Conservation (phyloP, 2,329 filamentous ascomycete species). For the Penicillium palitans region DNA sequence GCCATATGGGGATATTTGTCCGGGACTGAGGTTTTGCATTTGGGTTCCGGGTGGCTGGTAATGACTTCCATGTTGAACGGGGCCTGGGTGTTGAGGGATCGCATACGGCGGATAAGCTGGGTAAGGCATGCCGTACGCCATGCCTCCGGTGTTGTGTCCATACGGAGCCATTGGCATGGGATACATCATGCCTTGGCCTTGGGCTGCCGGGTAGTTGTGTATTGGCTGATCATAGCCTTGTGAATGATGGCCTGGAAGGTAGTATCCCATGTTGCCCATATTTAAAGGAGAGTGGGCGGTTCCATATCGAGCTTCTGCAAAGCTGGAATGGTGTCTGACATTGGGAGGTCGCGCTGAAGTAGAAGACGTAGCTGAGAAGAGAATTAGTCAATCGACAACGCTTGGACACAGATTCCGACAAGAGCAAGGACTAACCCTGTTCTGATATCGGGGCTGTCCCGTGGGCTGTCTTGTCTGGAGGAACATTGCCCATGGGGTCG, state of each 20-base stretch:
- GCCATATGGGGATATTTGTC: conserved; percentile 26
- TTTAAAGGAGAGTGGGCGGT: conserved; percentile 23
- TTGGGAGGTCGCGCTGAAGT: conserved; percentile 20
- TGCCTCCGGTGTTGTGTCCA: conserved; percentile 18
- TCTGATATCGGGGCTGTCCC: conserved; percentile 13
- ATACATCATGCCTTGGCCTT: conserved; percentile 33
- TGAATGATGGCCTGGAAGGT: conserved; percentile 29
- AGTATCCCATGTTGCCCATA: conserved; percentile 34
- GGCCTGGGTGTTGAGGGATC: conserved; percentile 26
- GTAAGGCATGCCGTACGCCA: conserved; percentile 29
- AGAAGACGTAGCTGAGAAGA: conserved; percentile 7
- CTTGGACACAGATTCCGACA: not conserved
- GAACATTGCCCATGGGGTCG: conserved; percentile 33
- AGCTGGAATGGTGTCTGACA: conserved; percentile 22
- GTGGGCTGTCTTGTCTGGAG: conserved; percentile 21
- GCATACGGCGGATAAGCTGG: conserved; percentile 32
- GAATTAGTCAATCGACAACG: not conserved
- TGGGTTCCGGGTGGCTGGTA: conserved; percentile 27
- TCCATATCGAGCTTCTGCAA: conserved; percentile 25
- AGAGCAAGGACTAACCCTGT: conserved; percentile 14
- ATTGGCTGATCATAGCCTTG: conserved; percentile 26
- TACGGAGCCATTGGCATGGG: conserved; percentile 32
- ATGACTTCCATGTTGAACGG: conserved; percentile 17
- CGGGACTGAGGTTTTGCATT: conserved; percentile 21
- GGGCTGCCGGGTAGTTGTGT: conserved; percentile 28